Evolutionary conservation across 73 alveolate species (phyloP), one percentile per base, ranked within the genome.

Genomic region (Symbiodinium pilosum): DNA sequence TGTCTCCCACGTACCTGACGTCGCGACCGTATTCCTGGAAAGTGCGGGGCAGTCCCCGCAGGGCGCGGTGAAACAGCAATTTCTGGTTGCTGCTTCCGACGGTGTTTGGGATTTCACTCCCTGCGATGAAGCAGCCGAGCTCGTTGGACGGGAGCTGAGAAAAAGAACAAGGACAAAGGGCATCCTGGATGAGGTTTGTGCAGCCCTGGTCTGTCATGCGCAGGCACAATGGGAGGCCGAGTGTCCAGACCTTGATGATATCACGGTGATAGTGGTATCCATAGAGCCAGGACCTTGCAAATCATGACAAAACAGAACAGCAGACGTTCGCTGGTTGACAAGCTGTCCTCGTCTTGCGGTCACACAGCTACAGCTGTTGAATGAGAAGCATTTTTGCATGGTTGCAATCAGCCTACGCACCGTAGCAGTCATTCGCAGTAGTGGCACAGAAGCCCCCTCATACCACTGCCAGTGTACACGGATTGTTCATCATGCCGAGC

Each of bases 1-100:
- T 4, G 96, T 91, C 44, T 91, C 96, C 18, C 88, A 91, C 32
- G 96, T 91, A 68, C 96, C 96, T 14, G 96, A 91, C 40, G 96
- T 91, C 16, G 77, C 81, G 28, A 69, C 81, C 52, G 52, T 91
- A 18, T 88, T 88, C 69, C 77, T 88, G 86, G 95, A 52, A 12
- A 56, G 43, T 34, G 68, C 39, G 1, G 77, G 84, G 44, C 75
- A 43, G 1, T 42, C 6, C 21, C 6, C 24, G 0, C 51, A 43
- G 44, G 34, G 81, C 81, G 81, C 39, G 39, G n/a, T 73, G 41
- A 36, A n/a, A 14, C 96, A 18, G 24, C 75, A 85, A 83, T 91
- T 91, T 39, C 87, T 91, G 47, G 77, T 91, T 26, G 96, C 77
- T 26, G 96, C 96, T 39, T 91, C 96, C 3, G 96, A 91, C 36